Conservation (phyloP, 2,329 filamentous ascomycete species). For the Cladophialophora yegresii region DNA sequence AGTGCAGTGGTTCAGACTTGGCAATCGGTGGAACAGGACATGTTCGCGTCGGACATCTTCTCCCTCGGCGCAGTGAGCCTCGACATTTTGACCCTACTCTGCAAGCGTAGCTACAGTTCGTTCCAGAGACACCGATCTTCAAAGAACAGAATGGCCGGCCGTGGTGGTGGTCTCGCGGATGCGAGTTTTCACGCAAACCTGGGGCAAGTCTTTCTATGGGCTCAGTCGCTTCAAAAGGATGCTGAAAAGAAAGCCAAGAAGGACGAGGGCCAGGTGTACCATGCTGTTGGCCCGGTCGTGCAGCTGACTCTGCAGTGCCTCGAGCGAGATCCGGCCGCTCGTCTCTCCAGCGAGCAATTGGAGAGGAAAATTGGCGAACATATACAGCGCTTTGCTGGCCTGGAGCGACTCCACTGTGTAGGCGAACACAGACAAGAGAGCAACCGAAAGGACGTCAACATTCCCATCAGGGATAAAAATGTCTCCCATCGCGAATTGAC, state of each 20-base stretch:
- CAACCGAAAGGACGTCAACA: neutral
- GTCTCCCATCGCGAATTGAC: neutral
- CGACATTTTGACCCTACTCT: conserved; percentile 61
- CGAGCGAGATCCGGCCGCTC: conserved; percentile 39
- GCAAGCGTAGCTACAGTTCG: conserved; percentile 58
- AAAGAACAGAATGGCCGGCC: conserved; percentile 53
- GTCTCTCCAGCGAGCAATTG: conserved; percentile 42
- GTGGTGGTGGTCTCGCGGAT: conserved; percentile 55
- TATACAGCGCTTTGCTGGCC: conserved; percentile 45
- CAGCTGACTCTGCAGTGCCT: conserved; percentile 45
- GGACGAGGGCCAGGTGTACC: conserved; percentile 41
- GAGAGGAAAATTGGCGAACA: conserved; percentile 36
- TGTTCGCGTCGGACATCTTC: conserved; percentile 57
- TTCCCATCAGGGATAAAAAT: conserved; percentile 12
- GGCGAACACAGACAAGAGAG: conserved; percentile 8
- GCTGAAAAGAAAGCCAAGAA: conserved; percentile 46
- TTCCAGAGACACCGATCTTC: conserved; percentile 59
- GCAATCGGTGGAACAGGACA: conserved; percentile 44
- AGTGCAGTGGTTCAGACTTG: conserved; percentile 43
- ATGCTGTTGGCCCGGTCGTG: conserved; percentile 45
- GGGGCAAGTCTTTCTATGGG: conserved; percentile 60
- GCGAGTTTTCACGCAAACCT: conserved; percentile 61
- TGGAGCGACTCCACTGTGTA: conserved; percentile 31
- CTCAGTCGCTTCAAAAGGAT: conserved; percentile 53
- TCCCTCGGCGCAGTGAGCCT: conserved; percentile 61